Evolutionary conservation across 345 rosid genomes (phyloP), one percentile per base, ranked within the genome.

Genomic region (Heritiera littoralis): DNA sequence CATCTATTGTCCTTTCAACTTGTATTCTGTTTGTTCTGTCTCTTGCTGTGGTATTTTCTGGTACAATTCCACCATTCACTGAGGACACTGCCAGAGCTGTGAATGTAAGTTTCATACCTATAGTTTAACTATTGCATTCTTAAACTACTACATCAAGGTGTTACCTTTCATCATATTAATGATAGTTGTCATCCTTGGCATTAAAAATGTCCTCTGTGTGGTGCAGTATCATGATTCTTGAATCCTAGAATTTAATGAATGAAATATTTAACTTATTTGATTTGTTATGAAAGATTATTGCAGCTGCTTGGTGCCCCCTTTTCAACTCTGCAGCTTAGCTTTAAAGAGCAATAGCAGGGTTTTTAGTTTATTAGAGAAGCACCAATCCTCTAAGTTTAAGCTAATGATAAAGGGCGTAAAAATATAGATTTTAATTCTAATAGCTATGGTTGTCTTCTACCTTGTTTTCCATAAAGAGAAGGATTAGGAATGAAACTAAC

Each of bases 31-130:
- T 88, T 80, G 85, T 83, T 78, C 55, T 96, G 76, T 91, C 97
- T 55, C 86, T 94, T 41, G 64, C 83, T 75, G 83, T 82, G 64
- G 90, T 90, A 59, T 74, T 84, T 65, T 89, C 90, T 76, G 97
- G 98, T 77, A 65, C 80, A 6, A 65, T 89, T 86, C 95, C 97
- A 13, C 91, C 95, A 30, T 92, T 92, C 72, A 88, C 91, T 12
- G 92, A 90, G 59, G 92, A 94, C 81, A 85, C 91, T 55, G 85
- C 95, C 85, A 88, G 99, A 90, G 91, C 98, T 61, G 89, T 96
- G 58, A 94, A 96, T 87, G 99, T 91, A 84, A 87, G 91, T 87
- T 78, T 66, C 60, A 64, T 64, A 52, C 32, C 23, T 59, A 56
- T 71, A 23, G 51, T 8, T 74, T 59, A 40, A 51, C 67, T 18